phyloP scores from a whole-genome alignment of 2,329 filamentous ascomycete species.

The Blastomyces silverae region DNA sequence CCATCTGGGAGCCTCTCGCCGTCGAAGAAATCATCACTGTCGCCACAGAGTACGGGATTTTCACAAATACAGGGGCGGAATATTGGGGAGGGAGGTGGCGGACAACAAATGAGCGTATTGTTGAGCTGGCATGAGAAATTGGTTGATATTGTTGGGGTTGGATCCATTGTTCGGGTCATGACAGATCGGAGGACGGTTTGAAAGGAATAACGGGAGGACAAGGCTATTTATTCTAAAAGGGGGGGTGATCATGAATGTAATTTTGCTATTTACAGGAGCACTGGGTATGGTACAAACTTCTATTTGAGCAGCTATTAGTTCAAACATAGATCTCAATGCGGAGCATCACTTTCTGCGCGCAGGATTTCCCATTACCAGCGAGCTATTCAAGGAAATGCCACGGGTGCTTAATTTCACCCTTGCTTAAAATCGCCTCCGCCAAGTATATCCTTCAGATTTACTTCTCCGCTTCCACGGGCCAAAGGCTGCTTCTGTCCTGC shows the following conservation, averaged over 20 bases:
- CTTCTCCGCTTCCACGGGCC: constrained; percentile 71
- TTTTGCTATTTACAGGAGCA: background rate
- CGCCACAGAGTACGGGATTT: constrained; percentile 80
- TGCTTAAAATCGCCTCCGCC: constrained; percentile 37
- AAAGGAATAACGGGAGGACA: background rate
- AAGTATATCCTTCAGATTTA: constrained; percentile 80
- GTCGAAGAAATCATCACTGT: constrained; percentile 44
- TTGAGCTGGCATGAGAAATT: constrained; percentile 99
- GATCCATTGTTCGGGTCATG: constrained; percentile 92
- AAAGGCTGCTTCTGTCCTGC: constrained; percentile 72
- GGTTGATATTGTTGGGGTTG: constrained; percentile 84
- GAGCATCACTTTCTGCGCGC: background rate
- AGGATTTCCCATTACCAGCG: background rate
- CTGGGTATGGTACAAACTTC: background rate
- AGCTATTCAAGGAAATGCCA: background rate
- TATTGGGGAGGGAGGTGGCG: constrained; percentile 60
- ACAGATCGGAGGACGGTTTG: constrained; percentile 89
- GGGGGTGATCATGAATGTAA: background rate
- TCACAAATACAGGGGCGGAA: constrained; percentile 63
- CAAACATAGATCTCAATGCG: background rate
- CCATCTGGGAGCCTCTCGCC: constrained; percentile 41
- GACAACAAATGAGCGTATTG: constrained; percentile 89
- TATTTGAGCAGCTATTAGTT: background rate
- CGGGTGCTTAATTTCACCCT: background rate
- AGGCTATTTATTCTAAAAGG: background rate